These are phyloP conservation scores for Trichophyton rubrum DNA, from an alignment of 2,329 filamentous ascomycete genomes.

Conservation along the genomic window DNA sequence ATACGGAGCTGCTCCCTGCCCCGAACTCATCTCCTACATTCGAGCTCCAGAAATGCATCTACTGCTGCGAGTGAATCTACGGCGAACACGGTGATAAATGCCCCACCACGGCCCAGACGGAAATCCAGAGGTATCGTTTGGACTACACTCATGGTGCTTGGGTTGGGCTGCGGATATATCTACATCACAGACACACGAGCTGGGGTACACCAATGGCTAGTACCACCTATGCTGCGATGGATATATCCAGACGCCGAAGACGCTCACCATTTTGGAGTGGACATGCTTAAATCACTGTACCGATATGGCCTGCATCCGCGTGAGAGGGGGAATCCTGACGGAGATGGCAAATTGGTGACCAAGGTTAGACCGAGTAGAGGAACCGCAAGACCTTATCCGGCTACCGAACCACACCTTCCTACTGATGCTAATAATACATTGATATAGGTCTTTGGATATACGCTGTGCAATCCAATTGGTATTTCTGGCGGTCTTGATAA, in stretches of 20 bases:
- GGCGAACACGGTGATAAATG: background rate
- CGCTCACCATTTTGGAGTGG: constrained; percentile 71
- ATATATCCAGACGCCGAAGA: constrained; percentile 52
- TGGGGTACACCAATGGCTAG: constrained; percentile 54
- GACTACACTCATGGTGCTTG: constrained; percentile 39
- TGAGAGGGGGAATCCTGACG: constrained; percentile 56
- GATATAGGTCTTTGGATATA: constrained; percentile 57
- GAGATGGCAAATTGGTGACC: constrained; percentile 42
- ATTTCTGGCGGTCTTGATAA: constrained; percentile 97
- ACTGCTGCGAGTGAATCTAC: background rate
- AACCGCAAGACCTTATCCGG: background rate
- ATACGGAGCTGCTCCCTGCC: background rate
- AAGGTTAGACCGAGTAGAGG: constrained; percentile 26
- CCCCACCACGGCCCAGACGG: background rate
- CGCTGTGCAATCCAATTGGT: constrained; percentile 72
- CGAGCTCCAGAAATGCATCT: constrained; percentile 5
- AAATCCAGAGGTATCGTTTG: constrained; percentile 2
- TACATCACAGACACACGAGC: constrained; percentile 66
- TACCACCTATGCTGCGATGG: constrained; percentile 37
- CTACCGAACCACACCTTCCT: background rate
- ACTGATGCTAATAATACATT: background rate
- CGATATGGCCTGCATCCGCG: constrained; percentile 64
- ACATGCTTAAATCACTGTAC: constrained; percentile 59
- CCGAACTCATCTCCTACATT: background rate
- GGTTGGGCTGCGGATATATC: constrained; percentile 43